These are phyloP conservation scores for Suillus variegatus DNA, from an alignment of 768 basidiomycete genomes.

Conservation along the genomic window DNA sequence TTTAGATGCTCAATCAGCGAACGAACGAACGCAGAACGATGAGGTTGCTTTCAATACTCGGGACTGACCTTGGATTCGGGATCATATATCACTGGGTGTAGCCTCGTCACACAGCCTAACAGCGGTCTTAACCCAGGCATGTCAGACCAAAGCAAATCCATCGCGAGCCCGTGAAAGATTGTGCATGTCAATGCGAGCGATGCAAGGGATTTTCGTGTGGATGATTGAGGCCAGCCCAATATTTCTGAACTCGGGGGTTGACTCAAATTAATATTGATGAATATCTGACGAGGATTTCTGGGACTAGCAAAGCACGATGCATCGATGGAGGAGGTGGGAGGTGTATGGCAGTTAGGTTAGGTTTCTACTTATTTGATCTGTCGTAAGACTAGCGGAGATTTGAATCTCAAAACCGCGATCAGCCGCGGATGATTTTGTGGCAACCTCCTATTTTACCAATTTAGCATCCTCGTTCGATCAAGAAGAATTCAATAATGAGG, in stretches of 20 bases:
- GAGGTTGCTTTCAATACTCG: background rate
- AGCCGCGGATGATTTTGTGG: too few species aligned
- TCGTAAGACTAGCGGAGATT: background rate
- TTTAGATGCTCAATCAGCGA: background rate
- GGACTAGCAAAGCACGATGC: slow-evolving; percentile 1
- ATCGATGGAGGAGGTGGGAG: background rate
- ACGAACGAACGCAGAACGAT: background rate
- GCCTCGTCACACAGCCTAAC: background rate
- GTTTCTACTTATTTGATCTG: background rate
- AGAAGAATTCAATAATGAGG: too few species aligned
- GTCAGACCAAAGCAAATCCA: slow-evolving; percentile 7
- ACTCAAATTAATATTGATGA: background rate
- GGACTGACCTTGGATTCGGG: background rate
- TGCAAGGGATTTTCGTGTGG: background rate
- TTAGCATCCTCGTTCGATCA: too few species aligned
- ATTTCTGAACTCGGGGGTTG: background rate
- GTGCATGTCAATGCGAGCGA: slow-evolving; percentile 9
- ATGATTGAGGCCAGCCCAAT: background rate
- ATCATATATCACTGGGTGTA: background rate
- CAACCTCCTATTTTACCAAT: too few species aligned
- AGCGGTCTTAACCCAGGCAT: background rate
- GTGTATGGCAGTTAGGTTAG: background rate
- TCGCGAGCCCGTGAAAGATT: slow-evolving; percentile 6
- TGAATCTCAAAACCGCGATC: background rate
- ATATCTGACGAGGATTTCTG: background rate